Conservation (phyloP, 192 early-diverging fungal genomes). For the Entomortierella lignicola region DNA sequence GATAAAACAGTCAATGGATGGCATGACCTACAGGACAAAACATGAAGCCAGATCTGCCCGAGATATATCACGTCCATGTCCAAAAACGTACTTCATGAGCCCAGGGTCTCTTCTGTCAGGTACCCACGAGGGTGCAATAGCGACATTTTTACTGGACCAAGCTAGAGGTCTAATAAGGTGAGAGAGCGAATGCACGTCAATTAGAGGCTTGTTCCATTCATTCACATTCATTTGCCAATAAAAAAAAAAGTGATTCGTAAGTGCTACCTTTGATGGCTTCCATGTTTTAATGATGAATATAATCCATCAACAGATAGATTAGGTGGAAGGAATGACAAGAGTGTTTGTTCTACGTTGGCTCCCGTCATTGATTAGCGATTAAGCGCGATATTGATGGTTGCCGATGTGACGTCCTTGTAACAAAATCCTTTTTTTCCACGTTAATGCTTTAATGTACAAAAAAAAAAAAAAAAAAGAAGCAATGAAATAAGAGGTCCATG, state of each 20-base stretch:
- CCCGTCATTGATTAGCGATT: conserved; percentile 9
- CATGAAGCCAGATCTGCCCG: too few relatives aligned
- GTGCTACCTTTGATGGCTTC: conserved; percentile 38
- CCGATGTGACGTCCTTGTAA: not conserved
- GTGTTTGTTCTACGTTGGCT: conserved; percentile 15
- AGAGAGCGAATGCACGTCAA: not conserved
- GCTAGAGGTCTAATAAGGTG: conserved; percentile 31
- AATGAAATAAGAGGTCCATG: not conserved
- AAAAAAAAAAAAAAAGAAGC: not conserved
- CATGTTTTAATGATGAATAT: conserved; percentile 34
- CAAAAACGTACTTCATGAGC: conserved; percentile 43
- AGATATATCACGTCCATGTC: not conserved
- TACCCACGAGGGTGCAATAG: conserved; percentile 44
- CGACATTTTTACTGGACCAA: conserved; percentile 52
- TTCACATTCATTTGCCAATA: not conserved
- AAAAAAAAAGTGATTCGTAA: not conserved
- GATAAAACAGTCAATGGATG: not conserved
- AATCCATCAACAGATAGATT: conserved; percentile 47
- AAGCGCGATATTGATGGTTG: not conserved
- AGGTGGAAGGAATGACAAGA: conserved; percentile 35
- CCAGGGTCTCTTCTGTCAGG: conserved; percentile 43
- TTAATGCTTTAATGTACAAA: not conserved
- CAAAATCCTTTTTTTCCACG: too few relatives aligned
- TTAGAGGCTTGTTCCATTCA: not conserved
- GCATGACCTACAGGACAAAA: not conserved